Base-by-base conservation (phyloP, 1,139 yeast species). In the Pichiaceae sp. region DNA sequence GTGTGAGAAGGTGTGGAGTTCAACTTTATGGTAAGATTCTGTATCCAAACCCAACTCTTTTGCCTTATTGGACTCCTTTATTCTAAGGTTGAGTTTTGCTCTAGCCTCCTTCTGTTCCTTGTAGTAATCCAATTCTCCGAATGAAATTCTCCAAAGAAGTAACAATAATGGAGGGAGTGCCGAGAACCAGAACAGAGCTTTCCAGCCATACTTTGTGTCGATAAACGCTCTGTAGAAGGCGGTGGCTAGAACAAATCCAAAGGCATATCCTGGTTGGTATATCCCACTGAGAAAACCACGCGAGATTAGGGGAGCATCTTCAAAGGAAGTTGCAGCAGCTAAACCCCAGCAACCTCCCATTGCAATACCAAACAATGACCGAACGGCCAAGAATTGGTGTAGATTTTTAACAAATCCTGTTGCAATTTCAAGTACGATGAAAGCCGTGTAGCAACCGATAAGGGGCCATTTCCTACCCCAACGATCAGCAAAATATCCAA, bases 401-500 rank as follows among this genome's bases (percentile, higher is more conserved):
- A 64, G 70, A 4, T 69, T 71, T 35, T 64, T 57, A 21, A 65
- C 68, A 50, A 74, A 75, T 1, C 79, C 78, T 15, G 77, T 66
- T 14, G 72, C 75, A 23, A 74, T 62, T 48, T 75, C 78, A 29
- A 74, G 57, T 17, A 59, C 62, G 11, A 66, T 53, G 43, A 75
- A 70, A 31, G 67, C 52, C 4, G 56, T 39, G 44, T 66, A 66
- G 45, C 72, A 64, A 4, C 57, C 50, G 31, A 72, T 67, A 41
- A 60, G 70, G 1, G 79, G 75, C 65, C 68, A 71, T 51, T 73
- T 74, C 49, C 79, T 60, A 11, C 79, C 78, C 42, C 63, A 70
- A 40, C 60, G 57, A 53, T 75, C 80, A 24, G 72, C 62, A 42
- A 63, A 50, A 33, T 62, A 44, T 14, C 82, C 82, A 50, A 74